Conservation (phyloP, 169 alveolate genomes). For the Plasmodium inui region DNA sequence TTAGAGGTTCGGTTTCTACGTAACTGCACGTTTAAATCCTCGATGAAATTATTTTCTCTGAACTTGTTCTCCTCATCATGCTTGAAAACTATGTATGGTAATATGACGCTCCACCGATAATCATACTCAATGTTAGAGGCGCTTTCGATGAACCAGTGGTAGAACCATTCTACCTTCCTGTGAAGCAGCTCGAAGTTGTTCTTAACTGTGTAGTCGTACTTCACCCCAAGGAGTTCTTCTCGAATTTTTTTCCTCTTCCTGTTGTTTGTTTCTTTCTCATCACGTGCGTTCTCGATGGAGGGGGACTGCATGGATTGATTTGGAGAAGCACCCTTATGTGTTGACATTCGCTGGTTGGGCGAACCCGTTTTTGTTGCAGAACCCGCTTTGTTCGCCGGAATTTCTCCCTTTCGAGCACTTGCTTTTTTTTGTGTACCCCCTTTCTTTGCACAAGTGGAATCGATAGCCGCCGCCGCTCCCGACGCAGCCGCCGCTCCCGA, state of each 20-base stretch:
- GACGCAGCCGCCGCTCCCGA: background rate
- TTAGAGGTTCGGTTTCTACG: conserved; percentile 1
- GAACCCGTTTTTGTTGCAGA: background rate
- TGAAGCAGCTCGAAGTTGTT: conserved; percentile 61
- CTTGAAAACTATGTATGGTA: conserved; percentile 76
- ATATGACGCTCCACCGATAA: conserved; percentile 77
- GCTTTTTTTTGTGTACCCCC: too few species aligned
- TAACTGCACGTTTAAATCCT: conserved; percentile 5
- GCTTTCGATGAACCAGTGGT: conserved; percentile 83
- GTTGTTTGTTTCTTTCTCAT: conserved; percentile 33
- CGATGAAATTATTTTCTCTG: conserved; percentile 35
- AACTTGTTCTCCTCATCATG: conserved; percentile 20
- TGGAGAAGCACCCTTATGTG: background rate
- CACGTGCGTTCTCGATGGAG: conserved; percentile 11
- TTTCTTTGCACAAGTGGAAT: too few species aligned
- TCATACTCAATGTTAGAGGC: conserved; percentile 80
- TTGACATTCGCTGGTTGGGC: background rate
- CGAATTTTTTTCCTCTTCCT: conserved; percentile 6
- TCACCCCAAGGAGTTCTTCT: background rate
- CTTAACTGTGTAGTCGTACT: conserved; percentile 55
- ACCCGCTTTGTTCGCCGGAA: too few species aligned
- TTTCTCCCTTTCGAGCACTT: too few species aligned
- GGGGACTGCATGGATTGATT: background rate
- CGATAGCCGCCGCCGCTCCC: background rate
- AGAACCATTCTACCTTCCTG: conserved; percentile 81